Evolutionary conservation across 495 filamentous ascomycete genomes (phyloP).

Genomic region (Tetracladium setigerum): DNA sequence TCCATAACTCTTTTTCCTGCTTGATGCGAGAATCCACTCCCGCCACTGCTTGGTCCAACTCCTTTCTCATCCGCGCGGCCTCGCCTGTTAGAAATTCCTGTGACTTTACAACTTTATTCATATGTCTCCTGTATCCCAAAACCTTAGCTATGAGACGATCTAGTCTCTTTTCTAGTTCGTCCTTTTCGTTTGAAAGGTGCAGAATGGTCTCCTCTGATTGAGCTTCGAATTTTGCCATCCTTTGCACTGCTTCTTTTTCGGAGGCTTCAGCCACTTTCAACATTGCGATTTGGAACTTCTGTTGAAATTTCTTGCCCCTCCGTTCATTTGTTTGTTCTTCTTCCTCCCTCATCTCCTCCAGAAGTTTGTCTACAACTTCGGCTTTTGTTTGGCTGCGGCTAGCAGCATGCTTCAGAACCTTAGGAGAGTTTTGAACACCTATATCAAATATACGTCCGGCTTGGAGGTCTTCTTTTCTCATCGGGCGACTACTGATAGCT

Average conservation of each 20-base stretch:
- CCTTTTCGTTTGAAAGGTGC: conserved; percentile 8
- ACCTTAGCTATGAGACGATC: conserved; percentile 3
- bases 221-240: conserved; percentile 5
- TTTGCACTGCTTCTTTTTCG: not conserved
- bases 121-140: conserved; percentile 15
- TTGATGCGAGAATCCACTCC: too few relatives aligned
- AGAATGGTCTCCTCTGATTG: not conserved
- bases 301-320: not conserved
- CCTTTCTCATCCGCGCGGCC: not conserved
- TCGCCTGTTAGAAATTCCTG: conserved; percentile 14
- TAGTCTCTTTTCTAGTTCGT: conserved; percentile 2
- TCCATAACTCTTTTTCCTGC: not conserved
- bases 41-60: not conserved
- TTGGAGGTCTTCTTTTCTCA: not conserved
- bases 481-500: not conserved
- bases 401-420: too few relatives aligned
- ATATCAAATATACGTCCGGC: too few relatives aligned
- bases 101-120: conserved; percentile 15
- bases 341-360: not conserved
- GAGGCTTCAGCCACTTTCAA: too few relatives aligned
- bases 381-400: too few relatives aligned
- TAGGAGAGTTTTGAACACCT: too few relatives aligned
- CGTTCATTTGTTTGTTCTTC: not conserved
- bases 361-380: not conserved
- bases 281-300: not conserved